phyloP scores from a whole-genome alignment of 1,284 basidiomycete genomes.

The Porodaedalea pini region DNA sequence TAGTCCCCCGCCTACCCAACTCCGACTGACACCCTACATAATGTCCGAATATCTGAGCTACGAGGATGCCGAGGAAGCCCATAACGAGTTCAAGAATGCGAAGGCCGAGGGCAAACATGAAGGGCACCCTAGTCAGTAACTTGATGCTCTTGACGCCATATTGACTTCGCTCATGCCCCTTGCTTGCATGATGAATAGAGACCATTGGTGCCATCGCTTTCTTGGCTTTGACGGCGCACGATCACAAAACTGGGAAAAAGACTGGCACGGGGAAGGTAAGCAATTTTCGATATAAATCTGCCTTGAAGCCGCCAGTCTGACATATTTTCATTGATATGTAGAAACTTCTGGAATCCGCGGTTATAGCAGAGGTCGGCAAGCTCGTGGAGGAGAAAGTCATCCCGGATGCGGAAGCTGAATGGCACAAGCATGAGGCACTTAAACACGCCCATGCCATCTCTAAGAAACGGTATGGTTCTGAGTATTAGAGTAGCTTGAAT shows the following conservation, averaged over 20 bases:
- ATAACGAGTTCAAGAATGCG: not conserved
- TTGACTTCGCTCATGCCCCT: not conserved
- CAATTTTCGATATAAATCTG: too few relatives aligned
- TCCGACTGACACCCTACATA: too few relatives aligned
- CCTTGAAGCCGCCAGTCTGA: too few relatives aligned
- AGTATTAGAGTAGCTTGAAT: not conserved
- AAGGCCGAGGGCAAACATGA: not conserved
- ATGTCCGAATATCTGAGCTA: too few relatives aligned
- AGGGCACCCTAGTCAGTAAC: not conserved
- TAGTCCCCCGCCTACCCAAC: too few relatives aligned
- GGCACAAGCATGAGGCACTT: not conserved
- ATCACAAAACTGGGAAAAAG: not conserved
- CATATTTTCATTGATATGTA: too few relatives aligned
- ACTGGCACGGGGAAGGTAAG: constrained; percentile 1
- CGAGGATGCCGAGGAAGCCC: not conserved
- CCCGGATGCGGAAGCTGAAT: not conserved
- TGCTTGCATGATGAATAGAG: not conserved
- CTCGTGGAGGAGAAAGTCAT: not conserved
- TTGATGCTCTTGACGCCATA: not conserved
- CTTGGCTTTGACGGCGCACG: not conserved
- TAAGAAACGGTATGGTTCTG: not conserved
- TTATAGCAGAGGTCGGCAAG: not conserved
- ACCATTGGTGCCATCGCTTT: constrained; percentile 5
- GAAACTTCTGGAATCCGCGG: not conserved
- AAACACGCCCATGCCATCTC: not conserved